Evolutionary conservation across 1,139 yeast species (phyloP), one percentile per base, ranked within the genome.

Genomic region (Komagataea norvegica): DNA sequence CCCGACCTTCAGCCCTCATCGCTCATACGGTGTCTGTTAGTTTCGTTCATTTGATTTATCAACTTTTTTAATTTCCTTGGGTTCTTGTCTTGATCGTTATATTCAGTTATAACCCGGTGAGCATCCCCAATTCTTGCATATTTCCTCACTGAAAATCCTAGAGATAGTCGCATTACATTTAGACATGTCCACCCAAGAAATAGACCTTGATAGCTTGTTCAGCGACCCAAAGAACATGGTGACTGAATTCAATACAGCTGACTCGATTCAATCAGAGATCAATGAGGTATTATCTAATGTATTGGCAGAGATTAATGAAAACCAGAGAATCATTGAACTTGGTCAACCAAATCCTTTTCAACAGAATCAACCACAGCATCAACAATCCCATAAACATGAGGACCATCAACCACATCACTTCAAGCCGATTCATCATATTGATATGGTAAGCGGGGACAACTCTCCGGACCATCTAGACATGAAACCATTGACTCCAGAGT

Each of bases 401-500:
- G n/a, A n/a, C n/a, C n/a, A n/a, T n/a, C 18, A 3, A 11, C 18
- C 26, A 36, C 8, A 36, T 26, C 23, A 31, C 14, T 10, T 25
- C 5, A 29, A 14, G 24, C 10, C 23, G 6, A 4, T 9, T 6
- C n/a, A 26, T 29, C 31, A 29, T 6, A 28, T 24, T 20, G 25
- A 15, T 11, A 7, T 25, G 6, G 11, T 29, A 6, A 25, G 29
- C 6, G 27, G 29, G 7, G 21, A 21, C 9, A 25, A 25, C 16
- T 26, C 32, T 11, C 22, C 24, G 8, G 37, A 37, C 6, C 29
- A 25, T 7, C 20, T 37, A 4, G 34, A 37, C 7, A 22, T 39
- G 17, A 38, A 41, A 26, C 49, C 52, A 15, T 29, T 49, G 21
- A 47, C 55, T 5, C 56, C 56, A 3, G 55, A 44, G 11, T 52